Evolutionary conservation across 1,284 basidiomycete genomes (phyloP).

Genomic region (Naganishia sp.): DNA sequence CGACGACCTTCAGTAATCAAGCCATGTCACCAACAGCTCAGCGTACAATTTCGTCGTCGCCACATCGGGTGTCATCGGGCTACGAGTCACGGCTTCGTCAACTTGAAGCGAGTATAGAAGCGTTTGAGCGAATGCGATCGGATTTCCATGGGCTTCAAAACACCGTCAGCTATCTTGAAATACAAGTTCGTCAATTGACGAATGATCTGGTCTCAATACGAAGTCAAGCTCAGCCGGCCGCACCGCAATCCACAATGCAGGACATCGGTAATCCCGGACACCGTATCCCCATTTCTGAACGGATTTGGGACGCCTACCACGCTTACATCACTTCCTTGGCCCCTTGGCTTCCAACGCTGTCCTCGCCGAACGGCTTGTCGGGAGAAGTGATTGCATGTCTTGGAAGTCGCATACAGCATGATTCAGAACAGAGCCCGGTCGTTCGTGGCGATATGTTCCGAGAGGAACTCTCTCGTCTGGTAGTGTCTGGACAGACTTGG

Average conservation of each 20-base stretch:
- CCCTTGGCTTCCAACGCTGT: constrained; percentile 30
- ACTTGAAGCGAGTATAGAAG: constrained; percentile 16
- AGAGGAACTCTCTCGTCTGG: constrained; percentile 24
- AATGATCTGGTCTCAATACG: constrained; percentile 15
- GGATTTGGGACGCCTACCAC: constrained; percentile 33
- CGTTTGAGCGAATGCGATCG: constrained; percentile 21
- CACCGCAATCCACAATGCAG: not conserved
- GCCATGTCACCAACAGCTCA: constrained; percentile 1
- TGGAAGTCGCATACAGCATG: constrained; percentile 25
- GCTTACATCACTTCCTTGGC: constrained; percentile 31
- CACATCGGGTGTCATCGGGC: not conserved
- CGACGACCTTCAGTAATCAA: not conserved
- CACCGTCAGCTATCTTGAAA: constrained; percentile 30
- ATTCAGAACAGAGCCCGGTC: constrained; percentile 26
- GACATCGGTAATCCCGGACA: not conserved
- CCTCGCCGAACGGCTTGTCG: constrained; percentile 28
- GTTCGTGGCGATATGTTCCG: constrained; percentile 27
- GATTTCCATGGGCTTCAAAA: constrained; percentile 18
- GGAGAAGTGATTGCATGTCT: constrained; percentile 33
- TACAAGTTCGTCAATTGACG: constrained; percentile 28
- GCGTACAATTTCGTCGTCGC: constrained; percentile 9
- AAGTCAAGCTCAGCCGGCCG: not conserved
- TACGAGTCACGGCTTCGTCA: constrained; percentile 26
- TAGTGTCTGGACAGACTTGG: constrained; percentile 28
- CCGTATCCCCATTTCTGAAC: constrained; percentile 27